Evolutionary conservation across 1,284 basidiomycete genomes (phyloP), one percentile per base, ranked within the genome.

Genomic region (Puccinia horiana): DNA sequence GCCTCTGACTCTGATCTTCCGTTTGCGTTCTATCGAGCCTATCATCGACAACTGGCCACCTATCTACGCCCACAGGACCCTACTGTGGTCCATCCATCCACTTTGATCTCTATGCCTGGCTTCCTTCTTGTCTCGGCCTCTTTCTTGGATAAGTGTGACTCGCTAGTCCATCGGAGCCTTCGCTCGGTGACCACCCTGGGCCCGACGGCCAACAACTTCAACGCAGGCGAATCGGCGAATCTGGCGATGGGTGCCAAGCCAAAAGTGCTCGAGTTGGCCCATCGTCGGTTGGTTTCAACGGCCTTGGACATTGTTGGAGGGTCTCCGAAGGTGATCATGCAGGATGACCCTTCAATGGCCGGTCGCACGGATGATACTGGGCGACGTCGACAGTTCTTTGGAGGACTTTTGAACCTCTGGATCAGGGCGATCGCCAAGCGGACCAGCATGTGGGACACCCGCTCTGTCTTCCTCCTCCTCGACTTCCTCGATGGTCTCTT

Each of bases 21-120:
- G 83, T 89, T 89, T 23, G 88, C 89, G 0, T 89, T 89, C 86
- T 89, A 89, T 85, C 87, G 89, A 78, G 88, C 89, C 0, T 89
- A 89, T 83, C 88, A 89, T 83, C 87, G 88, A 40, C 88, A 89
- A 83, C 86, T 89, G 16, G 88, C 88, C 2, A 80, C 83, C 5
- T 88, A 88, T 83, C 86, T 89, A 42, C 85, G 87, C 16, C 61
- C 88, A 84, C 8, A 86, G 58, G 85, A 87, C 74, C 83, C 86
- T 23, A 69, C 52, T 26, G 54, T 63, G 1, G 81, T 89, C 5
- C 52, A 56, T 20, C 85, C 87, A 0, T 85, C 87, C 0, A 84
- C 86, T 12, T 84, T 89, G 49, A 83, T 89, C 77, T 85, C 86
- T 0, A 88, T 88, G 0, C 89, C 89, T 0, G 89, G 89, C 1